Conservation (phyloP, 192 early-diverging fungal genomes). For the Backusella westeae region DNA sequence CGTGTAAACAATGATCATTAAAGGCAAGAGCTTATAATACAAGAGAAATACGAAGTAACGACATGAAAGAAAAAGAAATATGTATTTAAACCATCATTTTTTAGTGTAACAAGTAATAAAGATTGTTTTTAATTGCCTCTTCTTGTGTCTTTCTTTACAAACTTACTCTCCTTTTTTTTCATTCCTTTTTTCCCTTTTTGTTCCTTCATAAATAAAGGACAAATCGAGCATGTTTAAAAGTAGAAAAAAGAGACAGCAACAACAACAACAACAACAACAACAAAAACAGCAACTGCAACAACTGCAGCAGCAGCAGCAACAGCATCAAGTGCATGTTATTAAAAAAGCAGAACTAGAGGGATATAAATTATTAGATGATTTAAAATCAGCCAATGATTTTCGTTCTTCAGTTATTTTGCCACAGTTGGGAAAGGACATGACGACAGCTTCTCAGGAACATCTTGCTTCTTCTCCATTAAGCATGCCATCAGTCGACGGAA, state of each 20-base stretch:
- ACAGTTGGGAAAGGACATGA: not conserved
- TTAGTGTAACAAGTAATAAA: not conserved
- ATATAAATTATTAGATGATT: constrained; percentile 16
- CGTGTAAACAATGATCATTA: not conserved
- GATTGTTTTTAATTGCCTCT: not conserved
- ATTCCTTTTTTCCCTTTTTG: not conserved
- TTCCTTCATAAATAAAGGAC: not conserved
- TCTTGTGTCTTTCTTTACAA: not conserved
- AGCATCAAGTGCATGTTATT: not conserved
- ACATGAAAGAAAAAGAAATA: not conserved
- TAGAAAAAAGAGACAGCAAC: constrained; percentile 17
- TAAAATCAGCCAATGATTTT: constrained; percentile 14
- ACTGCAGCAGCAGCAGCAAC: not conserved
- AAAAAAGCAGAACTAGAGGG: not conserved
- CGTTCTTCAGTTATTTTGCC: constrained; percentile 18
- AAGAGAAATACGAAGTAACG: not conserved
- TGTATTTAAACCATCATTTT: not conserved
- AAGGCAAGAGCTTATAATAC: not conserved
- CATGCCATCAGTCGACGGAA: not conserved
- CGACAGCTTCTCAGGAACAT: not conserved
- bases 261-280: constrained; percentile 1
- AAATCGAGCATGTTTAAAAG: constrained; percentile 16
- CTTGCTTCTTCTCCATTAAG: not conserved
- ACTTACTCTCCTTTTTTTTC: not conserved
- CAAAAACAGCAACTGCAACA: not conserved